Evolutionary conservation across 2,329 filamentous ascomycete genomes (phyloP).

Genomic region (Fusarium poae): DNA sequence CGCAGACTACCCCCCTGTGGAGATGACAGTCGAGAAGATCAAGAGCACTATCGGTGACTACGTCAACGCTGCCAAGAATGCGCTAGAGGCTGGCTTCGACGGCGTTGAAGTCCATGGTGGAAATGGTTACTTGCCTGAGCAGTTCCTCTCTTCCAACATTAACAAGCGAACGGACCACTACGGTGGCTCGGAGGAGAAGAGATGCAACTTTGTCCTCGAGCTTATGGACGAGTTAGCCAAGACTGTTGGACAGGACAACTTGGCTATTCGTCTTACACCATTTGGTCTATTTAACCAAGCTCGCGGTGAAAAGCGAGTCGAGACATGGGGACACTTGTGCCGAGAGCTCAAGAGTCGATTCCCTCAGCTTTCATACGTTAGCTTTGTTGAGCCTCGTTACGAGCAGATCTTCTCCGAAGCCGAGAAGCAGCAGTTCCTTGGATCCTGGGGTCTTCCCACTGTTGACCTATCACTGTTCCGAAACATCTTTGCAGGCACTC

Average conservation of each 20-base stretch:
- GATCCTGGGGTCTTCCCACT: slow-evolving; percentile 60
- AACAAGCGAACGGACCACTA: slow-evolving; percentile 56
- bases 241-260: slow-evolving; percentile 59
- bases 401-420: slow-evolving; percentile 64
- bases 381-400: slow-evolving; percentile 67
- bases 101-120: slow-evolving; percentile 58
- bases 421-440: slow-evolving; percentile 64
- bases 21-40: slow-evolving; percentile 59
- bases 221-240: slow-evolving; percentile 61
- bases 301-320: slow-evolving; percentile 63
- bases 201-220: slow-evolving; percentile 66
- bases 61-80: slow-evolving; percentile 54
- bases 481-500: slow-evolving; percentile 64
- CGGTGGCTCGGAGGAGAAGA: slow-evolving; percentile 51
- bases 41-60: slow-evolving; percentile 51
- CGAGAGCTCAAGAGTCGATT: slow-evolving; percentile 60
- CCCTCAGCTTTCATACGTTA: slow-evolving; percentile 64
- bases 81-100: slow-evolving; percentile 66
- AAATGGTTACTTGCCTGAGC: slow-evolving; percentile 58
- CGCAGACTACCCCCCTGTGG: slow-evolving; percentile 47
- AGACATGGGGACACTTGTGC: slow-evolving; percentile 66
- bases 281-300: slow-evolving; percentile 67
- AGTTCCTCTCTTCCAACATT: slow-evolving; percentile 55
- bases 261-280: slow-evolving; percentile 61
- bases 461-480: slow-evolving; percentile 63